These are phyloP conservation scores for Carex myosuroides DNA, from an alignment of 176 grass and related monocot species.

Conservation along the genomic window DNA sequence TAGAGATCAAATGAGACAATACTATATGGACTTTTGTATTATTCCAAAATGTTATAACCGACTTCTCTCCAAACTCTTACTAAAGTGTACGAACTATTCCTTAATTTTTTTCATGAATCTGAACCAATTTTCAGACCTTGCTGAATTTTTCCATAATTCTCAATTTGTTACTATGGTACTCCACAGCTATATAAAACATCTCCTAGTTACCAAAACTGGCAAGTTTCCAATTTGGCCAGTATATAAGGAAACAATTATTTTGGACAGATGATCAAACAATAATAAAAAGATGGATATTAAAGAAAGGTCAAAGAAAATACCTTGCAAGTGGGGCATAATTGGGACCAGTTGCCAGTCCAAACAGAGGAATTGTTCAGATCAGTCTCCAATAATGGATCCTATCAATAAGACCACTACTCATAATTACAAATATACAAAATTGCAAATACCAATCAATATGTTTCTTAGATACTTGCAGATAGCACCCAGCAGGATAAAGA, in stretches of 20 bases:
- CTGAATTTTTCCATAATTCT: background rate
- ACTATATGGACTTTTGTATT: background rate
- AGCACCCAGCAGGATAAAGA: background rate
- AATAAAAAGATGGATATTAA: background rate
- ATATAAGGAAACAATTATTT: background rate
- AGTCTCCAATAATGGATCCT: slow-evolving; percentile 84
- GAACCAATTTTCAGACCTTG: background rate
- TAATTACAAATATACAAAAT: background rate
- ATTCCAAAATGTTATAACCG: background rate
- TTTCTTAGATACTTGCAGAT: background rate
- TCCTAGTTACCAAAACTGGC: background rate
- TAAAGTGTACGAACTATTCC: background rate
- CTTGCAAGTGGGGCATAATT: slow-evolving; percentile 93
- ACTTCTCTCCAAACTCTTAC: background rate
- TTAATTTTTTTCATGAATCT: background rate
- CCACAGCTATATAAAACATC: background rate
- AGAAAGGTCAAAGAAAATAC: slow-evolving; percentile 23
- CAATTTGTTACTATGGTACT: background rate
- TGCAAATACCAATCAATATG: background rate
- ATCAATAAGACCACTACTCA: slow-evolving; percentile 16
- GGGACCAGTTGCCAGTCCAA: slow-evolving; percentile 92
- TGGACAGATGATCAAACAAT: slow-evolving; percentile 3
- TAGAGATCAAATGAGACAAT: background rate
- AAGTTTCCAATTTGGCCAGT: background rate
- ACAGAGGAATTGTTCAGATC: slow-evolving; percentile 63